Evolutionary conservation across 805 yeast species (phyloP).

Genomic region (Ogataea wickerhamii): DNA sequence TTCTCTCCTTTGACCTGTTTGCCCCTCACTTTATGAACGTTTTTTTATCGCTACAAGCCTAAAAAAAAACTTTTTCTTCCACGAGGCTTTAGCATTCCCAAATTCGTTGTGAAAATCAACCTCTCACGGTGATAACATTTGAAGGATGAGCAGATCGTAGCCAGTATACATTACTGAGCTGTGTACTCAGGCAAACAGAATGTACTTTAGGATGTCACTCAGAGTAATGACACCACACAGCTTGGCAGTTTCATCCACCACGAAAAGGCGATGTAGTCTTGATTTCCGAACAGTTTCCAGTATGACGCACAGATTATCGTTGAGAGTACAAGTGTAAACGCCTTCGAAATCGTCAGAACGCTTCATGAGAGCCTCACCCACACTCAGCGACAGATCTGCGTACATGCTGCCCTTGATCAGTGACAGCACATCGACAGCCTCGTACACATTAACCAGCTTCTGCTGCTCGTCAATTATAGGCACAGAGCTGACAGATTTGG

Average conservation of each 20-base stretch:
- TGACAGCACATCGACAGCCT: conserved; percentile 91
- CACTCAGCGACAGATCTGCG: conserved; percentile 82
- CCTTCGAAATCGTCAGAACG: conserved; percentile 97
- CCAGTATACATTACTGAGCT: no score
- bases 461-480: conserved; percentile 79
- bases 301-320: conserved; percentile 82
- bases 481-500: conserved; percentile 81
- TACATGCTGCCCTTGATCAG: conserved; percentile 92
- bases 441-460: conserved; percentile 82
- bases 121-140: no score
- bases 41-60: neutral
- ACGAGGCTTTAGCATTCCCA: neutral
- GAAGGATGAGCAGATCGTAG: no score
- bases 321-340: conserved; percentile 88
- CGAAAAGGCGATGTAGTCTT: conserved; percentile 85
- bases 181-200: conserved; percentile 56
- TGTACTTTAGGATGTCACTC: conserved; percentile 84
- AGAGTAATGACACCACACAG: conserved; percentile 83
- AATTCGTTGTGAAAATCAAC: no score
- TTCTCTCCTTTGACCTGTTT: no score
- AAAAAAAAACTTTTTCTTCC: neutral
- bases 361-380: conserved; percentile 93
- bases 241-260: conserved; percentile 79
- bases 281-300: conserved; percentile 91
- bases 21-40: no score